A percentile compares a stretch with the other conserved stretches of the same genome.
Conservation (phyloP, 768 basidiomycete genomes). For the Termitomyces sp. region DNA sequence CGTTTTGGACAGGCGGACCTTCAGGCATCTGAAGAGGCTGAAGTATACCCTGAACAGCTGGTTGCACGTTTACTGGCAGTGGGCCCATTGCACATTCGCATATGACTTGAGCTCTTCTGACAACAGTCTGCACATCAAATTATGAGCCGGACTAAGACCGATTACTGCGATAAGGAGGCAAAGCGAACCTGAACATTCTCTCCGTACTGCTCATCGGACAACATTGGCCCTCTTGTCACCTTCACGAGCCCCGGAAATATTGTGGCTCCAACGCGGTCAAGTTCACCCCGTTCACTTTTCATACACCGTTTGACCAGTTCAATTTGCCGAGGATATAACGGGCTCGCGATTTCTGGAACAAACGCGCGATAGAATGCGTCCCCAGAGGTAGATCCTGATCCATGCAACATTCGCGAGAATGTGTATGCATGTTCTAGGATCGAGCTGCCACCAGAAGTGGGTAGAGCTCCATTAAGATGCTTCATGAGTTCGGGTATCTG, state of each 20-base stretch:
- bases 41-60: not conserved
- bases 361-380: constrained; percentile 87
- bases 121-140: constrained; percentile 49
- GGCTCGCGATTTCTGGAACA: constrained; percentile 76
- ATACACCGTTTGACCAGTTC: constrained; percentile 83
- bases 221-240: constrained; percentile 45
- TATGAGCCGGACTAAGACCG: constrained; percentile 1
- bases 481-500: constrained; percentile 64
- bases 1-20: not conserved
- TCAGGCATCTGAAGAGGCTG: not conserved
- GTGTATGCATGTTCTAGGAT: constrained; percentile 73
- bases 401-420: constrained; percentile 86
- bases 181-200: constrained; percentile 49
- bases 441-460: constrained; percentile 43
- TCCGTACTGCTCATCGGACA: constrained; percentile 31
- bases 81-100: constrained; percentile 75
- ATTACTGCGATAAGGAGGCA: constrained; percentile 5
- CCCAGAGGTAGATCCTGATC: constrained; percentile 53
- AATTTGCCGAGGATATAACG: constrained; percentile 73
- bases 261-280: constrained; percentile 76
- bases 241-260: constrained; percentile 89
- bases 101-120: constrained; percentile 81
- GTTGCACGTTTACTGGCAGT: constrained; percentile 16
- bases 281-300: constrained; percentile 69
- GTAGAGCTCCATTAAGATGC: constrained; percentile 42